phyloP scores from a whole-genome alignment of 2,329 filamentous ascomycete genomes.

The Colletotrichum tropicale region DNA sequence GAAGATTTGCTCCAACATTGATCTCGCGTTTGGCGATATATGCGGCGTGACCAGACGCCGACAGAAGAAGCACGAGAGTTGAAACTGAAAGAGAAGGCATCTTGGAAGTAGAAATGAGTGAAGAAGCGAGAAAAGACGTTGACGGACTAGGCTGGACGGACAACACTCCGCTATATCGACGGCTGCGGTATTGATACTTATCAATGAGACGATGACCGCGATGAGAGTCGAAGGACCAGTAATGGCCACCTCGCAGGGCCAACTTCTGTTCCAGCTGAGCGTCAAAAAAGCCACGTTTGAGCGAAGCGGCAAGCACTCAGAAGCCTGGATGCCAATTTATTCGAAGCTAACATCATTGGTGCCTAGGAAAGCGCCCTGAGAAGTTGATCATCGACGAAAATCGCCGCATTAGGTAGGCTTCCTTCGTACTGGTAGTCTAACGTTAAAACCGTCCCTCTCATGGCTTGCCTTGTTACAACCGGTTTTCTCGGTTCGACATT shows the following conservation, averaged over 20 bases:
- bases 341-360: neutral
- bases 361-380: neutral
- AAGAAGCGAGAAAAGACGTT: neutral
- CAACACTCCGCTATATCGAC: neutral
- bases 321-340: neutral
- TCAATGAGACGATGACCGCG: neutral
- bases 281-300: neutral
- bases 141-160: neutral
- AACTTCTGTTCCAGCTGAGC: neutral
- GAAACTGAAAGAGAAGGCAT: neutral
- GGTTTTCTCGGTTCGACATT: neutral
- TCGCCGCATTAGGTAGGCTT: neutral
- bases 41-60: neutral
- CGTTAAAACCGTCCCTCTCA: neutral
- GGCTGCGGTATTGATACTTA: neutral
- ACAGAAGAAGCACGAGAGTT: neutral
- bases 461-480: neutral
- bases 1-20: neutral
- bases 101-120: neutral
- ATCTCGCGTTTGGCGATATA: neutral
- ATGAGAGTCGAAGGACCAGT: neutral
- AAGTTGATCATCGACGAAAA: neutral
- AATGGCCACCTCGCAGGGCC: no score
- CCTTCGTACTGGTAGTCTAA: neutral
- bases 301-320: neutral